These are phyloP conservation scores for Lumnitzera racemosa DNA, from an alignment of 345 rosid genomes.

Conservation along the genomic window DNA sequence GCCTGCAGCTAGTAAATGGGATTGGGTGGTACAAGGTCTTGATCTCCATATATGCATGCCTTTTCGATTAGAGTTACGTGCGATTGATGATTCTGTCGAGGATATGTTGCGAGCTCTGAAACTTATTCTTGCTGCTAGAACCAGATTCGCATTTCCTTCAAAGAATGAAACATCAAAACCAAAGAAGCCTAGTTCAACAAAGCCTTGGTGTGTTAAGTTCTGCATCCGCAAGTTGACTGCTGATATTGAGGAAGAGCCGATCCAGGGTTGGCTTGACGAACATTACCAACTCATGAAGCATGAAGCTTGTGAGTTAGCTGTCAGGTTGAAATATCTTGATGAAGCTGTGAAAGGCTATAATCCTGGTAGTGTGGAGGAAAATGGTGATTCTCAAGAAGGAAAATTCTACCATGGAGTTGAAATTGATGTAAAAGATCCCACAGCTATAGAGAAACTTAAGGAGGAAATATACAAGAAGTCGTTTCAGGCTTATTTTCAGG, in stretches of 20 bases:
- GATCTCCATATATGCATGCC: conserved; percentile 85
- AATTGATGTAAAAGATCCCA: conserved; percentile 55
- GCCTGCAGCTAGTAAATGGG: conserved; percentile 36
- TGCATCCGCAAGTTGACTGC: conserved; percentile 64
- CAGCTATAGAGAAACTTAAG: conserved; percentile 44
- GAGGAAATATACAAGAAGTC: conserved; percentile 66
- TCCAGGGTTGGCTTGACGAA: conserved; percentile 99
- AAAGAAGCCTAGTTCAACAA: conserved; percentile 57
- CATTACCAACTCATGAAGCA: conserved; percentile 74
- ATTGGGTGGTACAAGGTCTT: conserved; percentile 94
- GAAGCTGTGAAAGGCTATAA: conserved; percentile 40
- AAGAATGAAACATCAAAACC: conserved; percentile 65
- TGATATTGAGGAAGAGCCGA: conserved; percentile 96
- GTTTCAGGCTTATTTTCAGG: conserved; percentile 74
- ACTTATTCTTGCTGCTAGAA: conserved; percentile 67
- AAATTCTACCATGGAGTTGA: conserved; percentile 40
- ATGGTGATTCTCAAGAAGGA: conserved; percentile 42
- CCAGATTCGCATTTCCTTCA: conserved; percentile 38
- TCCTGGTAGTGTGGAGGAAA: conserved; percentile 44
- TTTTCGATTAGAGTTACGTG: conserved; percentile 84
- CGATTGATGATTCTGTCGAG: conserved; percentile 91
- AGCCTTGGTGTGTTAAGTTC: conserved; percentile 70
- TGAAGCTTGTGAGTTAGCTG: conserved; percentile 84
- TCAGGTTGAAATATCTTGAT: conserved; percentile 77
- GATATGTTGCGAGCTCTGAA: conserved; percentile 85